phyloP scores from a whole-genome alignment of 495 filamentous ascomycete genomes.

The Bathelium albidoporum region DNA sequence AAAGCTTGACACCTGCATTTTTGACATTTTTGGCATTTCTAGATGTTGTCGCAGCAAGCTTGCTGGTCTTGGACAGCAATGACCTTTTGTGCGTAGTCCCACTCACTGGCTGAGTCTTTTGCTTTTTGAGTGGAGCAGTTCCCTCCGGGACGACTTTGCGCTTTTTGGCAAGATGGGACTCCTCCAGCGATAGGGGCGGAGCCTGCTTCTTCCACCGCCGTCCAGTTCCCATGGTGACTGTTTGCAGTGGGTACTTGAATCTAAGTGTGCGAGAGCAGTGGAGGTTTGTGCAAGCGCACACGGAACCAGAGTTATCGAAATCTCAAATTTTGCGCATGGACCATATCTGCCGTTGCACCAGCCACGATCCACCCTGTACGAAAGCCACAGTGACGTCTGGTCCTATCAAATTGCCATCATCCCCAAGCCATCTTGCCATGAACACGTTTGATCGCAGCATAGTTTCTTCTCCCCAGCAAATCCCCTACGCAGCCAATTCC shows the following conservation, averaged over 20 bases:
- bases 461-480: neutral
- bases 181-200: conserved; percentile 68
- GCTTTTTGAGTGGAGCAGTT: conserved; percentile 52
- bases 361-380: neutral
- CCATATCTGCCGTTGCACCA: neutral
- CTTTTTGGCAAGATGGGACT: conserved; percentile 66
- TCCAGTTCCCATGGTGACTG: conserved; percentile 66
- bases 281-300: conserved; percentile 2
- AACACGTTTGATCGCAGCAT: neutral
- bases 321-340: neutral
- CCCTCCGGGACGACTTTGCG: conserved; percentile 49
- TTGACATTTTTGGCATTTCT: conserved; percentile 10
- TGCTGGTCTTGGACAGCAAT: neutral
- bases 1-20: too few species aligned
- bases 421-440: neutral
- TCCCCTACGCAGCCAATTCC: neutral
- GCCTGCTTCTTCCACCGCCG: conserved; percentile 96
- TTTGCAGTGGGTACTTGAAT: too few species aligned
- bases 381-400: neutral
- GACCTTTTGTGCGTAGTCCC: too few species aligned
- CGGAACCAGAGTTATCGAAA: neutral
- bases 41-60: neutral
- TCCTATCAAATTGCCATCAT: neutral
- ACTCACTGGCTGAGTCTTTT: conserved; percentile 39
- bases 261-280: too few species aligned